A percentile compares a stretch with the other conserved stretches of the same genome.
phyloP scores from a whole-genome alignment of 331 rosid species.

The Stylosanthes scabra region DNA sequence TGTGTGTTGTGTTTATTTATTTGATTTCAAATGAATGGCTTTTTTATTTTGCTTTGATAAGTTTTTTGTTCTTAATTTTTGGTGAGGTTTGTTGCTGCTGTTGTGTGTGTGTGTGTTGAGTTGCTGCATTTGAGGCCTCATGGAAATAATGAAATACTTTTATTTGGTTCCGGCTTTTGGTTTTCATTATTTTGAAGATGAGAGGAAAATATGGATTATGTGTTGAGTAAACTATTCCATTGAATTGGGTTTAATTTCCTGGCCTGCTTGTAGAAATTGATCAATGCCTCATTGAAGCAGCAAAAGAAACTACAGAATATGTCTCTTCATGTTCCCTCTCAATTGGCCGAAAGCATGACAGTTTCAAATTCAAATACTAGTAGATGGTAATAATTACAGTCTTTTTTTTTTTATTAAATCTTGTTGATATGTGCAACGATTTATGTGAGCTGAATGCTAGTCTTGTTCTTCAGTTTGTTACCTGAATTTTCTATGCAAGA shows the following conservation, averaged over 20 bases:
- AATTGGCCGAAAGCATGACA: slow-evolving; percentile 53
- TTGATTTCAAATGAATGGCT: neutral
- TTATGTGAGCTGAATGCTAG: slow-evolving; percentile 10
- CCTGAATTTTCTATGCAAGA: slow-evolving; percentile 61
- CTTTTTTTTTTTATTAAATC: neutral
- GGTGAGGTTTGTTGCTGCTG: neutral
- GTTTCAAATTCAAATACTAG: slow-evolving; percentile 52
- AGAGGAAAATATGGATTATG: neutral
- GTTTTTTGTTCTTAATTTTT: neutral
- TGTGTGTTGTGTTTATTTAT: neutral
- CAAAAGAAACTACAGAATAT: slow-evolving; percentile 84
- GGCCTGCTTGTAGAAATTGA: slow-evolving; percentile 63
- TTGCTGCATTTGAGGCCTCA: neutral
- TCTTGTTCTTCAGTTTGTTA: slow-evolving; percentile 51
- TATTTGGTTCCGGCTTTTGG: slow-evolving; percentile 1
- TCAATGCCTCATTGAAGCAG: slow-evolving; percentile 72
- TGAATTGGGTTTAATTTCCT: slow-evolving; percentile 16
- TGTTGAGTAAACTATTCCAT: slow-evolving; percentile 14
- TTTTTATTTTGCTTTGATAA: neutral
- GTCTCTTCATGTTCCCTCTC: slow-evolving; percentile 61
- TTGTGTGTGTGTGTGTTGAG: neutral
- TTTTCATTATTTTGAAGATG: slow-evolving; percentile 6
- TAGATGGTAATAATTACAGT: slow-evolving; percentile 63
- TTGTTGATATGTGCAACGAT: neutral
- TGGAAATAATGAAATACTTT: neutral